Percentiles rank a stretch among this genome's conserved stretches.
phyloP scores from a whole-genome alignment of 2,329 filamentous ascomycete species.

The Lojkania enalia region DNA sequence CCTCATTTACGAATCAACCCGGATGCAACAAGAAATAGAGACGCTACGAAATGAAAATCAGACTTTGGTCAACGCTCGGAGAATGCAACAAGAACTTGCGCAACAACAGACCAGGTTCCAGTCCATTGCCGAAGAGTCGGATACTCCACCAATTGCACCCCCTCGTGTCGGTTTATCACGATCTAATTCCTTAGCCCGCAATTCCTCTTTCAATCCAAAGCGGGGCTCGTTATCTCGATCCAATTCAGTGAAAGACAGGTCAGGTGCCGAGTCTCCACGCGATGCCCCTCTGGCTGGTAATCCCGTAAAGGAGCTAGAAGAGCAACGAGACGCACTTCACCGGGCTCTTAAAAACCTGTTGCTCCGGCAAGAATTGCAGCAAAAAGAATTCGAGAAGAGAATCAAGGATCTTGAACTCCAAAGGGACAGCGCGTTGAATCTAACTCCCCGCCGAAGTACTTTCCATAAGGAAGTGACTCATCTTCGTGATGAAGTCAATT shows the following conservation, averaged over 20 bases:
- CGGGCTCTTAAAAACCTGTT: constrained; percentile 82
- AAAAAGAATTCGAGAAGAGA: constrained; percentile 79
- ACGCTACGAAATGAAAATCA: constrained; percentile 68
- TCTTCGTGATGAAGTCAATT: constrained; percentile 81
- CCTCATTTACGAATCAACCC: constrained; percentile 76
- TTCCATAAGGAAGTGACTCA: constrained; percentile 83
- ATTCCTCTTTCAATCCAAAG: constrained; percentile 48
- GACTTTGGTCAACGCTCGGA: constrained; percentile 55
- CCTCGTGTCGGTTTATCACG: constrained; percentile 59
- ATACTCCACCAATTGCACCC: constrained; percentile 34
- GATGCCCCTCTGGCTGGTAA: constrained; percentile 32
- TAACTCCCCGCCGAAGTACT: constrained; percentile 71
- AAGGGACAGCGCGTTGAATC: constrained; percentile 70
- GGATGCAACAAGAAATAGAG: constrained; percentile 77
- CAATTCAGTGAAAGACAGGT: constrained; percentile 47
- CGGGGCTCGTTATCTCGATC: constrained; percentile 56
- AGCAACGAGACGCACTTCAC: constrained; percentile 90
- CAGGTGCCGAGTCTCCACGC: constrained; percentile 62
- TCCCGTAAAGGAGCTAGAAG: constrained; percentile 82
- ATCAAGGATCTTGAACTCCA: constrained; percentile 77
- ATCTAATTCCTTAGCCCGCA: constrained; percentile 69
- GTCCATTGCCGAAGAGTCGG: constrained; percentile 64
- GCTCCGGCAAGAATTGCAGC: constrained; percentile 82
- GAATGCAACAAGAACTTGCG: constrained; percentile 53
- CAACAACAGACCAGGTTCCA: constrained; percentile 56